A percentile compares a stretch with the other conserved stretches of the same genome.
These are phyloP conservation scores for Diaporthe sp. DNA, from an alignment of 2,329 filamentous ascomycete species.

Conservation along the genomic window DNA sequence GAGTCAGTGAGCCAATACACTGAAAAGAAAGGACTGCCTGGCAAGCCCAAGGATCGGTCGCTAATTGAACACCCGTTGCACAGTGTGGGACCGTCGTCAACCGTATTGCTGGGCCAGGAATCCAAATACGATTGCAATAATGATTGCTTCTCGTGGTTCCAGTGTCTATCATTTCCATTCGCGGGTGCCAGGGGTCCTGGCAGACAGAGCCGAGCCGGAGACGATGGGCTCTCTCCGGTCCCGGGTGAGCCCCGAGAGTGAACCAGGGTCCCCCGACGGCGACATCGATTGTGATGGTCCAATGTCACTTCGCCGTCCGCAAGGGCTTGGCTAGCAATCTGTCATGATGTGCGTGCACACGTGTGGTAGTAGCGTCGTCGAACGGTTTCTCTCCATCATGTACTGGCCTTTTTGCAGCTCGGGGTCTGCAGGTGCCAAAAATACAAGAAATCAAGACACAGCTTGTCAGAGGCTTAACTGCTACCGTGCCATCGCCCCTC, in stretches of 20 bases:
- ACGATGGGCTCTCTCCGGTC: not conserved
- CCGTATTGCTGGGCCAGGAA: not conserved
- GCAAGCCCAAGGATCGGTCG: not conserved
- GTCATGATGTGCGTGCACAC: not conserved
- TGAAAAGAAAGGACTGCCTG: not conserved
- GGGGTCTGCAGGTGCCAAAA: not conserved
- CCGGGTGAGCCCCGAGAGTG: conserved; percentile 8
- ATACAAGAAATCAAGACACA: not conserved
- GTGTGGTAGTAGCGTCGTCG: not conserved
- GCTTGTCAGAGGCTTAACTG: not conserved
- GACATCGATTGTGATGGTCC: not conserved
- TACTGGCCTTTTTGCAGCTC: not conserved
- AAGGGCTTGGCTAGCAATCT: not conserved
- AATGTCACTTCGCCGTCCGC: not conserved
- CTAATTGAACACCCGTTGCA: not conserved
- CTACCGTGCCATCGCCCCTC: not conserved
- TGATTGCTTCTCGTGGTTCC: no score
- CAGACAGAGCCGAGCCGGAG: not conserved
- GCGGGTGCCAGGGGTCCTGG: not conserved
- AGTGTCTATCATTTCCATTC: not conserved
- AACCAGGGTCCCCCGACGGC: not conserved
- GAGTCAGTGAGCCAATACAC: not conserved
- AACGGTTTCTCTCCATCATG: not conserved
- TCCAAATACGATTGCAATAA: not conserved
- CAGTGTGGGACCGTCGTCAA: not conserved